Conservation (phyloP, 2,329 filamentous ascomycete species). For the Cercospora brassicicola region DNA sequence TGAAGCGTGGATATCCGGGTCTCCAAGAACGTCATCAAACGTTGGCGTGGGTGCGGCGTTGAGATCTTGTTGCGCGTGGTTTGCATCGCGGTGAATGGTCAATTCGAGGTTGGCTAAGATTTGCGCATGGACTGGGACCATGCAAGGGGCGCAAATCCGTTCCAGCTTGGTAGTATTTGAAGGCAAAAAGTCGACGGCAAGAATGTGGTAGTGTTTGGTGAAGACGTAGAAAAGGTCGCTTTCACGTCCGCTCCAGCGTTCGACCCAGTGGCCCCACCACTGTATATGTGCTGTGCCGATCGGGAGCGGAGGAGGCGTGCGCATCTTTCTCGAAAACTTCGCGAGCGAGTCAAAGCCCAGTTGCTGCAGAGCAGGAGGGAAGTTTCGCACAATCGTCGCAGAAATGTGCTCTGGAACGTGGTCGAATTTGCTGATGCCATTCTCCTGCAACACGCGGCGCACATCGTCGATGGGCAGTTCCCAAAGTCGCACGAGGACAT, state of each 20-base stretch:
- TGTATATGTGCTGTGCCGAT: constrained; percentile 69
- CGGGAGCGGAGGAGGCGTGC: constrained; percentile 65
- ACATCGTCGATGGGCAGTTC: constrained; percentile 67
- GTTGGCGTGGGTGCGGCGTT: constrained; percentile 51
- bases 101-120: constrained; percentile 76
- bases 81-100: constrained; percentile 73
- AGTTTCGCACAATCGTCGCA: constrained; percentile 64
- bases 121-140: constrained; percentile 79
- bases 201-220: constrained; percentile 79
- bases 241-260: constrained; percentile 81
- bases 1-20: constrained; percentile 66
- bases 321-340: constrained; percentile 59
- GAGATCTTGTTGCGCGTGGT: constrained; percentile 48
- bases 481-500: constrained; percentile 82
- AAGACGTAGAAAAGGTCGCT: constrained; percentile 92
- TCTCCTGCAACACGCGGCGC: constrained; percentile 69
- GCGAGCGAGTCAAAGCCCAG: constrained; percentile 65
- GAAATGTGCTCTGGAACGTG: constrained; percentile 49
- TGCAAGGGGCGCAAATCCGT: constrained; percentile 68
- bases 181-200: constrained; percentile 64
- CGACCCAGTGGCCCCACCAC: constrained; percentile 83
- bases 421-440: constrained; percentile 60
- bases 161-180: constrained; percentile 54
- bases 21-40: constrained; percentile 65
- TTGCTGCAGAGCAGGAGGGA: constrained; percentile 65